Percentiles rank a stretch among this genome's conserved stretches.
Evolutionary conservation across 2,329 filamentous ascomycete genomes (phyloP).

Genomic region (Penicillium freii): DNA sequence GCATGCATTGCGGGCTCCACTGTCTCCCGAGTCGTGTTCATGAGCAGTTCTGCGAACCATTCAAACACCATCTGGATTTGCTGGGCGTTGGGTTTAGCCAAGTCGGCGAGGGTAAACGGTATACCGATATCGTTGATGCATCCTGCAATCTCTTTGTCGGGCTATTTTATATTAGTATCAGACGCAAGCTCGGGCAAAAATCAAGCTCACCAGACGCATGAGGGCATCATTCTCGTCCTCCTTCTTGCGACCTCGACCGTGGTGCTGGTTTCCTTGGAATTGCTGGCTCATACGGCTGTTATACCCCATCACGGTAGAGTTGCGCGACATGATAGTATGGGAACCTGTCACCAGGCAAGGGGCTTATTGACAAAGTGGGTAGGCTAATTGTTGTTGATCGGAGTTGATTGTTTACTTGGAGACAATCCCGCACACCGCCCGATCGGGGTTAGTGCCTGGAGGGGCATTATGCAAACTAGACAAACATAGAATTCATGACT

Average conservation of each 20-base stretch:
- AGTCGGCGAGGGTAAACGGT: constrained; percentile 77
- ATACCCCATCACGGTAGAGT: constrained; percentile 46
- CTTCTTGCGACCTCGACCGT: constrained; percentile 52
- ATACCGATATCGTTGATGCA: constrained; percentile 98
- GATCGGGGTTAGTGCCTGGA: constrained; percentile 33
- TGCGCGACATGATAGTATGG: not conserved
- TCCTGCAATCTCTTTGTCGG: constrained; percentile 79
- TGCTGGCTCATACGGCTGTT: constrained; percentile 54
- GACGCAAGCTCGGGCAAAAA: not conserved
- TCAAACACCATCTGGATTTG: constrained; percentile 98
- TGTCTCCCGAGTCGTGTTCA: constrained; percentile 89
- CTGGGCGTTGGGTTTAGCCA: constrained; percentile 89
- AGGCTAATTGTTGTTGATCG: constrained; percentile 24
- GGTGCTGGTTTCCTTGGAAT: constrained; percentile 49
- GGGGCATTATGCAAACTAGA: constrained; percentile 37
- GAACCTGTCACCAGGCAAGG: constrained; percentile 4
- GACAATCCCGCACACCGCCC: constrained; percentile 22
- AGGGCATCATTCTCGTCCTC: constrained; percentile 58
- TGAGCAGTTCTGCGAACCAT: constrained; percentile 91
- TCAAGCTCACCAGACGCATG: constrained; percentile 53
- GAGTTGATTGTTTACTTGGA: constrained; percentile 37
- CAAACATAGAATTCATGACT: constrained; percentile 38
- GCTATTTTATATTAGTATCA: constrained; percentile 39
- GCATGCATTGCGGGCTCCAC: constrained; percentile 94
- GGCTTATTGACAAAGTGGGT: constrained; percentile 6